Conservation (phyloP, 2,329 filamentous ascomycete genomes). For the Volutella citrinella region DNA sequence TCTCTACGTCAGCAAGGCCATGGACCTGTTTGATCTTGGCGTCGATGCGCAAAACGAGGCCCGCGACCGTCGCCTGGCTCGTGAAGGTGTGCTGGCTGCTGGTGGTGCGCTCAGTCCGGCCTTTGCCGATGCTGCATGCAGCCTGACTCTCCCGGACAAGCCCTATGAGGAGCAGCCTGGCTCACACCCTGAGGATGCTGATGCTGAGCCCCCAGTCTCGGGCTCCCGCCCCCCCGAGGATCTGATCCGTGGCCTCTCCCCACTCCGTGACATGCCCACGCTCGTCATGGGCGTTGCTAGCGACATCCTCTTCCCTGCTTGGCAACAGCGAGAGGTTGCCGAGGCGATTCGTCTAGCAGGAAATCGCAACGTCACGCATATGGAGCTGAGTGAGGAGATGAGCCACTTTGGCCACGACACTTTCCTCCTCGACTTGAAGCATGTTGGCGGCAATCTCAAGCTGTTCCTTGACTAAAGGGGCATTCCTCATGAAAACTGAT, state of each 20-base stretch:
- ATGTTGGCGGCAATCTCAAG: constrained; percentile 81
- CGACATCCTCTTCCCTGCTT: constrained; percentile 94
- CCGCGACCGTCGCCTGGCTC: constrained; percentile 57
- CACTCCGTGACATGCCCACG: constrained; percentile 72
- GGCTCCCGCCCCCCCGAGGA: constrained; percentile 67
- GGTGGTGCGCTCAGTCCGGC: constrained; percentile 52
- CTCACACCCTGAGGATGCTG: constrained; percentile 33
- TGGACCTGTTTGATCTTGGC: constrained; percentile 96
- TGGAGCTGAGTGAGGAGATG: constrained; percentile 90
- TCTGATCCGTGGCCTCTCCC: constrained; percentile 70
- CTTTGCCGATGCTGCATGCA: constrained; percentile 52
- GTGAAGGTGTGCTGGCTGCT: constrained; percentile 55
- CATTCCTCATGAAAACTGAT: too few species aligned
- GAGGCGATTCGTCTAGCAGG: constrained; percentile 75
- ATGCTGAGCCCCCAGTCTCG: constrained; percentile 21
- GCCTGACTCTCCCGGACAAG: constrained; percentile 73
- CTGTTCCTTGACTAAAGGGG: constrained; percentile 71
- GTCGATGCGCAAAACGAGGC: constrained; percentile 64
- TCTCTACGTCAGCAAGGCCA: constrained; percentile 95
- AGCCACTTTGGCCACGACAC: constrained; percentile 96
- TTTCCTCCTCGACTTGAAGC: constrained; percentile 86
- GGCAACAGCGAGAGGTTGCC: constrained; percentile 95
- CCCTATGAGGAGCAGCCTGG: constrained; percentile 83
- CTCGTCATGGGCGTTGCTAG: constrained; percentile 92
- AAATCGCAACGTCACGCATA: constrained; percentile 78